A percentile compares a stretch with the other conserved stretches of the same genome.
phyloP scores from a whole-genome alignment of 305 asterid genomes.

The Fraxinus paxiana region DNA sequence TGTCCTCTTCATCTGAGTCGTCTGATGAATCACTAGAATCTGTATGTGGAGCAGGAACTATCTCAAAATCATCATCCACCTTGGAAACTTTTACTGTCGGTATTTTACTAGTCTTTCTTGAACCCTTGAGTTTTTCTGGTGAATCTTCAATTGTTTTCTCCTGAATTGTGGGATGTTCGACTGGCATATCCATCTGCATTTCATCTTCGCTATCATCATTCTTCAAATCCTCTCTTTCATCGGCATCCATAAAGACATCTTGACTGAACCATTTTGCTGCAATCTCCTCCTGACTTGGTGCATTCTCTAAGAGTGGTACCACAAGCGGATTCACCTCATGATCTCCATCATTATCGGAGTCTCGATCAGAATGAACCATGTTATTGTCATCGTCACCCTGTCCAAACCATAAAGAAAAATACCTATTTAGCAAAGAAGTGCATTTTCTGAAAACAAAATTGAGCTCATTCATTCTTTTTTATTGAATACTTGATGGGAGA shows the following conservation, averaged over 20 bases:
- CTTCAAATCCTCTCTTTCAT: constrained; percentile 42
- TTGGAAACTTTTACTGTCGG: constrained; percentile 24
- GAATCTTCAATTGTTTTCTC: constrained; percentile 26
- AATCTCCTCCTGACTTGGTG: constrained; percentile 70
- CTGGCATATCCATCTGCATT: constrained; percentile 45
- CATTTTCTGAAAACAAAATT: not conserved
- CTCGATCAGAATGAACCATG: constrained; percentile 52
- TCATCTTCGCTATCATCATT: constrained; percentile 71
- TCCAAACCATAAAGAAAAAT: constrained; percentile 8
- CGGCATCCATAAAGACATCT: constrained; percentile 72
- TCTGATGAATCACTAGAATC: constrained; percentile 71
- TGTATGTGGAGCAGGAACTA: constrained; percentile 78
- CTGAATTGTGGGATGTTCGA: constrained; percentile 14
- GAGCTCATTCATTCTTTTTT: not conserved
- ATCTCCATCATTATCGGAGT: constrained; percentile 57
- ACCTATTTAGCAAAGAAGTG: not conserved
- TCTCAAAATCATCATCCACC: constrained; percentile 54
- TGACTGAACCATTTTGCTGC: constrained; percentile 86
- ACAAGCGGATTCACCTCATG: constrained; percentile 75
- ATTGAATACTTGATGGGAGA: not conserved
- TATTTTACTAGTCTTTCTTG: constrained; percentile 19
- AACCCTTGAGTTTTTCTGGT: constrained; percentile 25
- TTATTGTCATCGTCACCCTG: constrained; percentile 57
- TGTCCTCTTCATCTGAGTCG: constrained; percentile 51
- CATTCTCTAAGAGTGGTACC: constrained; percentile 57